phyloP scores from a whole-genome alignment of 305 asterid species.

The Ilex paraguariensis region DNA sequence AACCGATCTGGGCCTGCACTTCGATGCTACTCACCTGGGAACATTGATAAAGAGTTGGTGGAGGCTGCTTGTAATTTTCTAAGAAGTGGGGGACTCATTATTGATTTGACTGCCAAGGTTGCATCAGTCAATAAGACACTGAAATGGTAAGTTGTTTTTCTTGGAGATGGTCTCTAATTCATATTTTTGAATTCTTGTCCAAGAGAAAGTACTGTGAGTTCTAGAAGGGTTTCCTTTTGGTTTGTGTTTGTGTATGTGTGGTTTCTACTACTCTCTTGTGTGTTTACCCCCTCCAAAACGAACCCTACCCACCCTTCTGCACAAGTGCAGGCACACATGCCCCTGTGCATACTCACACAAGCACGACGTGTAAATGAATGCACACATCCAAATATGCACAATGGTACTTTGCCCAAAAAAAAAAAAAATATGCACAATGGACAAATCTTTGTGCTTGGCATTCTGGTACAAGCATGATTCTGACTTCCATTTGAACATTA shows the following conservation, averaged over 20 bases:
- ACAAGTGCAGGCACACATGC: too few relatives aligned
- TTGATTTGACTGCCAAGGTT: constrained; percentile 49
- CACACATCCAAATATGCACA: too few relatives aligned
- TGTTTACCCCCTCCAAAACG: too few relatives aligned
- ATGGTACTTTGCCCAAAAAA: too few relatives aligned
- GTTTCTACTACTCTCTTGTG: not conserved
- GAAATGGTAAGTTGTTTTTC: constrained; percentile 46
- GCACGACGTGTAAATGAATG: too few relatives aligned
- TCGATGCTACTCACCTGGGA: constrained; percentile 75
- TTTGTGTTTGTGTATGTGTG: not conserved
- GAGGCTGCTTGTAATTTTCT: constrained; percentile 66
- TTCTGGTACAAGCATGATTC: too few relatives aligned
- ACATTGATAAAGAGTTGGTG: constrained; percentile 69
- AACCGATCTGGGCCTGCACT: constrained; percentile 83
- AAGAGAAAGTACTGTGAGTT: too few relatives aligned
- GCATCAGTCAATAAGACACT: constrained; percentile 53
- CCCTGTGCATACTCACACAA: too few relatives aligned
- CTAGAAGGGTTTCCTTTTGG: not conserved
- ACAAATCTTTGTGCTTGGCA: too few relatives aligned
- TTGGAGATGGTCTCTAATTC: not conserved
- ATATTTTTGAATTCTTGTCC: not conserved
- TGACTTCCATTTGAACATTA: too few relatives aligned
- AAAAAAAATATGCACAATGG: too few relatives aligned
- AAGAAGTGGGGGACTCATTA: constrained; percentile 48
- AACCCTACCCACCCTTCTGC: too few relatives aligned